A percentile compares a stretch with the other conserved stretches of the same genome.
Conservation (phyloP, 306 rosid species). For the Vigna unguiculata region DNA sequence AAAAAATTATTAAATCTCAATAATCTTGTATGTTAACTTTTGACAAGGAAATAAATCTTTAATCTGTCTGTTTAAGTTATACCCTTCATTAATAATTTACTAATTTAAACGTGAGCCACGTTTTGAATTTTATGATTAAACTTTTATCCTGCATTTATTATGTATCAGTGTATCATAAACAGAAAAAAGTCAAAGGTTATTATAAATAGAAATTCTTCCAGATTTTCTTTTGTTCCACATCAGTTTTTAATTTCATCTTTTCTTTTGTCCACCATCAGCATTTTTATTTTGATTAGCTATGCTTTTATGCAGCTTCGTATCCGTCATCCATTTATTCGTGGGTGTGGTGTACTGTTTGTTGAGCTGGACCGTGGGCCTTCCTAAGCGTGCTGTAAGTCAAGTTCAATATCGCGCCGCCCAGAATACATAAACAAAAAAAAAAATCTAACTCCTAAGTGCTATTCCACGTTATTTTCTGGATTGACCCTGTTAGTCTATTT, state of each 20-base stretch:
- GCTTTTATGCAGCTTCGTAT: constrained; percentile 74
- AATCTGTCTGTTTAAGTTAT: neutral
- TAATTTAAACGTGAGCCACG: neutral
- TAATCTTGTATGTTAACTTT: neutral
- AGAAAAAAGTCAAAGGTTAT: neutral
- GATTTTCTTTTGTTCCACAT: neutral
- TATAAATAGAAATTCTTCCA: neutral
- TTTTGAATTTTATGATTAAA: constrained; percentile 21
- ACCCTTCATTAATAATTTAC: neutral
- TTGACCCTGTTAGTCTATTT: neutral
- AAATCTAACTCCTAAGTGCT: neutral
- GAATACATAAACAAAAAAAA: constrained; percentile 32
- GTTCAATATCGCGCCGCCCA: constrained; percentile 51
- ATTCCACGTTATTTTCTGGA: neutral
- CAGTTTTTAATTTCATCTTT: neutral
- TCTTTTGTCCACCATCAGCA: no score
- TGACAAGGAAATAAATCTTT: neutral
- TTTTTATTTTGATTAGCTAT: constrained; percentile 8
- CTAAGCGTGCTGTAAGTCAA: constrained; percentile 88
- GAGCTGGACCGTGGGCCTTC: constrained; percentile 86
- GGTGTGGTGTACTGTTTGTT: constrained; percentile 88
- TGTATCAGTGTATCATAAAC: neutral
- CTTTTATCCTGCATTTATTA: neutral
- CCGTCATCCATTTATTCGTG: constrained; percentile 85
- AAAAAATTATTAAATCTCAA: neutral